A percentile compares a stretch with the other conserved stretches of the same genome.
Evolutionary conservation across 1,284 basidiomycete species (phyloP).

Genomic region (Sphaerobolus stellatus): DNA sequence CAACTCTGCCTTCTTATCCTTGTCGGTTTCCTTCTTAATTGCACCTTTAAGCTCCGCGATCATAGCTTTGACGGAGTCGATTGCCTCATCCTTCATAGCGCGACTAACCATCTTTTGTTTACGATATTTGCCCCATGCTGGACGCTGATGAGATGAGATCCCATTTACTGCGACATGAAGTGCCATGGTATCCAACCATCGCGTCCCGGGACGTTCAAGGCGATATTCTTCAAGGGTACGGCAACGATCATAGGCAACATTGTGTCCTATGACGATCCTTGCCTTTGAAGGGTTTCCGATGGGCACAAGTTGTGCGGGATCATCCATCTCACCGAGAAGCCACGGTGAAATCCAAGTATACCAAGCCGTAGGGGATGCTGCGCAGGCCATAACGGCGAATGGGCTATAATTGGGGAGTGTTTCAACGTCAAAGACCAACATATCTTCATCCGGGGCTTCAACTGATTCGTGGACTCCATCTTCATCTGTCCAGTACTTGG

Average conservation of each 20-base stretch:
- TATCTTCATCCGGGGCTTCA: conserved; percentile 64
- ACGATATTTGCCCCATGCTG: conserved; percentile 86
- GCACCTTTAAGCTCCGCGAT: conserved; percentile 41
- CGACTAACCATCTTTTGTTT: conserved; percentile 56
- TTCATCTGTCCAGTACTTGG: conserved; percentile 56
- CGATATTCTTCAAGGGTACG: conserved; percentile 86
- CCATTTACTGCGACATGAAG: conserved; percentile 94
- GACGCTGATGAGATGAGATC: conserved; percentile 93
- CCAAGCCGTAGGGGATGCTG: conserved; percentile 83
- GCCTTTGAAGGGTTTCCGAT: conserved; percentile 51
- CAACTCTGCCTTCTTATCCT: conserved; percentile 31
- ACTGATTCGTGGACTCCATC: conserved; percentile 50
- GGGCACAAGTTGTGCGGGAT: conserved; percentile 75
- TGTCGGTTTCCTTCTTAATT: conserved; percentile 43
- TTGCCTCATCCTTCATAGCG: conserved; percentile 57
- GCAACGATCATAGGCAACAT: conserved; percentile 92
- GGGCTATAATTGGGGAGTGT: conserved; percentile 83
- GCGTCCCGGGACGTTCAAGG: conserved; percentile 65
- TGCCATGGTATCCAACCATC: conserved; percentile 95
- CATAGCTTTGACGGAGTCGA: conserved; percentile 45
- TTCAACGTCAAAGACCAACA: conserved; percentile 93
- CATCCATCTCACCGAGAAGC: conserved; percentile 69
- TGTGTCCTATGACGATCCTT: conserved; percentile 89
- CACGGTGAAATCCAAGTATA: conserved; percentile 97
- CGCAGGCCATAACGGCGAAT: conserved; percentile 89